Conservation (phyloP, 148 eudicot species). For the Vaccinium macrocarpon region DNA sequence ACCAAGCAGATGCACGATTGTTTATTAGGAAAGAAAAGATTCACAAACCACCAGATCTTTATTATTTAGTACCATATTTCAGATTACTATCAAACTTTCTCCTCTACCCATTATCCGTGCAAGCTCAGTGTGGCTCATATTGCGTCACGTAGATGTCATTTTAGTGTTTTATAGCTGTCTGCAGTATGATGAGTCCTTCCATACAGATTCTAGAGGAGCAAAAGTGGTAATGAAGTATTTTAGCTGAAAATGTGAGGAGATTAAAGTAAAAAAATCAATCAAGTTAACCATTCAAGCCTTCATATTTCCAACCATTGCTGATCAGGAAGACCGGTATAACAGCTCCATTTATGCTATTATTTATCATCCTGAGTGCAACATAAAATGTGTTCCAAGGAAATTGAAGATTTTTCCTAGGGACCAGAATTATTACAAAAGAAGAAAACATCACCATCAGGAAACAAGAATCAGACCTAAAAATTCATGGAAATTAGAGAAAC, state of each 20-base stretch:
- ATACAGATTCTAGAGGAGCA: neutral
- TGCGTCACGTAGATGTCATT: neutral
- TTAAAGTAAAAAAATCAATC: neutral
- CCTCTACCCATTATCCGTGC: neutral
- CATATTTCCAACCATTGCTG: neutral
- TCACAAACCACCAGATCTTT: slow-evolving; percentile 1
- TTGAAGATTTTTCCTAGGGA: neutral
- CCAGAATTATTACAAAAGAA: slow-evolving; percentile 4
- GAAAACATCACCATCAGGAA: neutral
- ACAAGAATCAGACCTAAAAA: slow-evolving; percentile 62
- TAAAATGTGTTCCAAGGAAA: neutral
- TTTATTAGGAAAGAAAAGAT: neutral
- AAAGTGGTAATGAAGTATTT: neutral
- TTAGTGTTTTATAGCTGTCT: neutral
- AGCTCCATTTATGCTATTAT: neutral
- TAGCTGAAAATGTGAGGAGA: neutral
- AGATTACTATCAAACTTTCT: neutral
- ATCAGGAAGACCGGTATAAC: neutral
- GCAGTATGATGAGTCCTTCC: neutral
- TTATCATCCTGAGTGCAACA: slow-evolving; percentile 10
- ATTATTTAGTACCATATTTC: neutral
- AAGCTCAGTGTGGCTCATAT: neutral
- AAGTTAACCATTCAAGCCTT: neutral
- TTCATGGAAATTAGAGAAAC: slow-evolving; percentile 68
- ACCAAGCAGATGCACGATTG: neutral